Conservation (phyloP, 768 basidiomycete genomes). For the Gloeopeniophorella convolvens region DNA sequence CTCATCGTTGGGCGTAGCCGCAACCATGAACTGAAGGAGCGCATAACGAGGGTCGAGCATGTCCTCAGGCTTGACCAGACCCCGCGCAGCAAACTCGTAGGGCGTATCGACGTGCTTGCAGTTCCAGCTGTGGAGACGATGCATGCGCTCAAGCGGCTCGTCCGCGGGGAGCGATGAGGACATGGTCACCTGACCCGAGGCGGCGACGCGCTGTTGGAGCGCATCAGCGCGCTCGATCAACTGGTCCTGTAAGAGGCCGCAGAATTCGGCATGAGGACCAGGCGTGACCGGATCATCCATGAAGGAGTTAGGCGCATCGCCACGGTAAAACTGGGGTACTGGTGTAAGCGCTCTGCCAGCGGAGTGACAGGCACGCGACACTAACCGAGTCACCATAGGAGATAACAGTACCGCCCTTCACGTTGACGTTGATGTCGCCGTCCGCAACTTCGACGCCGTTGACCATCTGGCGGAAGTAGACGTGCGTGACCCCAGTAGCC, state of each 20-base stretch:
- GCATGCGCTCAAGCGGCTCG: constrained; percentile 29
- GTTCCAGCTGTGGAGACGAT: constrained; percentile 48
- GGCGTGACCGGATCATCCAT: constrained; percentile 21
- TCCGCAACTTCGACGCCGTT: constrained; percentile 86
- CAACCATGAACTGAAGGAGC: constrained; percentile 73
- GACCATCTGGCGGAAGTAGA: constrained; percentile 80
- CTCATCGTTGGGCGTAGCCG: constrained; percentile 51
- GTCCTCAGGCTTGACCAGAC: not conserved
- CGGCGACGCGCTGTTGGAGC: constrained; percentile 23
- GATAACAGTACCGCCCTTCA: constrained; percentile 75
- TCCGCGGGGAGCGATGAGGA: constrained; percentile 27
- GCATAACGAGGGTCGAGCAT: constrained; percentile 42
- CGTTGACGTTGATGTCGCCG: constrained; percentile 89
- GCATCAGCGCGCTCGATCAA: constrained; percentile 29
- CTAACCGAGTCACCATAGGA: constrained; percentile 85
- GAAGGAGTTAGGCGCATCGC: constrained; percentile 39
- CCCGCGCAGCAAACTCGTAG: constrained; percentile 28
- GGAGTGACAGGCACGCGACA: constrained; percentile 13
- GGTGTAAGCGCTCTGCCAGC: not conserved
- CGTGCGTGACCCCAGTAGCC: constrained; percentile 80
- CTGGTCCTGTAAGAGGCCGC: constrained; percentile 37
- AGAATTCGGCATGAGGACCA: constrained; percentile 47
- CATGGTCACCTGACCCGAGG: constrained; percentile 29
- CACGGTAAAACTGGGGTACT: constrained; percentile 64
- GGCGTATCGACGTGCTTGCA: constrained; percentile 46